Percentiles rank a stretch among this genome's conserved stretches.
Conservation (phyloP, 2,329 filamentous ascomycete species). For the Neonectria faginata region DNA sequence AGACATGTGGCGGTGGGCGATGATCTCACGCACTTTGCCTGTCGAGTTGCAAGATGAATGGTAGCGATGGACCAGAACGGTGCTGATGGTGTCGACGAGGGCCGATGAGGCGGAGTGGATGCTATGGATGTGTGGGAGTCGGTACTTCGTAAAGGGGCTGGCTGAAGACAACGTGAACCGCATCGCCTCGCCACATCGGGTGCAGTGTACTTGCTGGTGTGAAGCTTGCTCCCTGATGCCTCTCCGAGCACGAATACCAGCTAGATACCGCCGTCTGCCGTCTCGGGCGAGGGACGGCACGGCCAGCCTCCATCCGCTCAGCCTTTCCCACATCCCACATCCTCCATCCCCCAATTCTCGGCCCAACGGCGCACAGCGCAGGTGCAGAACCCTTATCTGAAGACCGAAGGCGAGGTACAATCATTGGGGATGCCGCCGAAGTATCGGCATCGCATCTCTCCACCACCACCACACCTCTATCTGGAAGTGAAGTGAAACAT, state of each 20-base stretch:
- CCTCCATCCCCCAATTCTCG: background rate
- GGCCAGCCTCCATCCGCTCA: background rate
- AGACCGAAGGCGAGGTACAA: background rate
- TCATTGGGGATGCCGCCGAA: background rate
- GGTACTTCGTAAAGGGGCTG: conserved; percentile 15
- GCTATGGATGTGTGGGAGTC: conserved; percentile 9
- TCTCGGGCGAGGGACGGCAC: background rate
- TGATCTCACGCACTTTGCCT: conserved; percentile 14
- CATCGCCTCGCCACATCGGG: background rate
- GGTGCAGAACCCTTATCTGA: background rate
- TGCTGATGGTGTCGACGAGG: conserved; percentile 19
- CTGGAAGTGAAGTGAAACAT: conserved; percentile 19
- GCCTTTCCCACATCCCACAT: background rate
- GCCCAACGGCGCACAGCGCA: background rate
- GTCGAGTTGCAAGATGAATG: conserved; percentile 5
- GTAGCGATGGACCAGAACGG: conserved; percentile 3
- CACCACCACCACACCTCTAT: background rate
- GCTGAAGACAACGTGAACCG: conserved; percentile 7
- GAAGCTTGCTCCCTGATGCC: background rate
- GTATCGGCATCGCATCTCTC: background rate
- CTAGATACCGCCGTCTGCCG: too few species aligned
- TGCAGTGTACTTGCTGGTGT: background rate
- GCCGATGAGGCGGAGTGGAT: conserved; percentile 7
- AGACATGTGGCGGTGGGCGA: conserved; percentile 17
- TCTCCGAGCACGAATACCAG: background rate